Percentiles rank a stretch among this genome's conserved stretches.
Conservation (phyloP, 208 protist genomes). For the Leishmania mexicana region DNA sequence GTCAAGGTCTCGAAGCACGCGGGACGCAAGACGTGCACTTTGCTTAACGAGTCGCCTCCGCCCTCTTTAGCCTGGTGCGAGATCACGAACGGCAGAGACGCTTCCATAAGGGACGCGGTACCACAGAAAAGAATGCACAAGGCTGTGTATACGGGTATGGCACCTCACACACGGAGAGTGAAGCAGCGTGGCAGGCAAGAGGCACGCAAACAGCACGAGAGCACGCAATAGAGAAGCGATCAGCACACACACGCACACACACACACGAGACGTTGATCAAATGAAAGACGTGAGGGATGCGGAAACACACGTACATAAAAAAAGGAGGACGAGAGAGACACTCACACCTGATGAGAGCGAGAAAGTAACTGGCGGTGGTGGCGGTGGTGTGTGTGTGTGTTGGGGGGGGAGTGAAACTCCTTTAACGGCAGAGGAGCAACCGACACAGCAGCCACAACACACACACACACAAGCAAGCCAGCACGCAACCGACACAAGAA, state of each 20-base stretch:
- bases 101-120: background rate
- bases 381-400: too few species aligned
- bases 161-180: background rate
- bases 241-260: too few species aligned
- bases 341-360: background rate
- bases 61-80: constrained; percentile 14
- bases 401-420: too few species aligned
- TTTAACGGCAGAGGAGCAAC: background rate
- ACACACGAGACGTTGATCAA: too few species aligned
- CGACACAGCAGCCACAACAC: background rate
- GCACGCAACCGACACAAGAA: background rate
- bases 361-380: background rate
- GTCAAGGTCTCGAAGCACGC: constrained; percentile 11
- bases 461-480: constrained; percentile 5
- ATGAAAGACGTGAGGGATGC: too few species aligned
- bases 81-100: constrained; percentile 11
- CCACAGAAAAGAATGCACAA: background rate
- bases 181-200: background rate
- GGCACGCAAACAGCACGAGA: background rate
- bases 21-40: constrained; percentile 8
- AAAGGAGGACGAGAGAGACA: background rate
- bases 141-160: background rate
- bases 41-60: background rate
- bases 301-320: too few species aligned
- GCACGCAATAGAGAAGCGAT: background rate